Percentiles rank a stretch among this genome's conserved stretches.
phyloP scores from a whole-genome alignment of 352 stramenopile species.

The Pythium aquatile region DNA sequence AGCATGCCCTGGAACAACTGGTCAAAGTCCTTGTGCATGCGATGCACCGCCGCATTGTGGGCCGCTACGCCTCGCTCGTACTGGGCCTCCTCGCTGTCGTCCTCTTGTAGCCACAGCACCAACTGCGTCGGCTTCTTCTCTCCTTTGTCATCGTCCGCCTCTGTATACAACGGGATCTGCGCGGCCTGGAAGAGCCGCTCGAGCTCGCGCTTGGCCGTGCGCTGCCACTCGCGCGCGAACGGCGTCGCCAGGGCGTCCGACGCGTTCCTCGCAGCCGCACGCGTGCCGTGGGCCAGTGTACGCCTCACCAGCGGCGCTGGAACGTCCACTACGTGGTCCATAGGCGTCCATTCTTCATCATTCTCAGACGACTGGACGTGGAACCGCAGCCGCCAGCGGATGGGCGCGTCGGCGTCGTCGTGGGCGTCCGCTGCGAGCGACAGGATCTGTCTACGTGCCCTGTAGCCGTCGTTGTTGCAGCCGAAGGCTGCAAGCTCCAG shows the following conservation, averaged over 20 bases:
- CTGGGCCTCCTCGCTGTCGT: constrained; percentile 34
- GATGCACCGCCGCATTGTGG: constrained; percentile 45
- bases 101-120: constrained; percentile 52
- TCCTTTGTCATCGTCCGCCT: constrained; percentile 11
- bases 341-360: constrained; percentile 1
- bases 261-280: constrained; percentile 25
- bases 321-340: constrained; percentile 54
- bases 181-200: constrained; percentile 61
- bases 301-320: constrained; percentile 48
- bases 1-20: constrained; percentile 62
- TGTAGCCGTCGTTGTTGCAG: constrained; percentile 71
- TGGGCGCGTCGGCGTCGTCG: constrained; percentile 27
- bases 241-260: constrained; percentile 40
- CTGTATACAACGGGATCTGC: constrained; percentile 39
- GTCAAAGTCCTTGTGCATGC: constrained; percentile 54
- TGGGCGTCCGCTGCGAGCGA: constrained; percentile 28
- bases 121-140: constrained; percentile 31
- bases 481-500: constrained; percentile 56
- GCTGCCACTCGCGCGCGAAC: constrained; percentile 68
- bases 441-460: constrained; percentile 50
- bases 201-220: constrained; percentile 56
- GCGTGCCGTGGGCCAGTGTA: constrained; percentile 45
- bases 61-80: constrained; percentile 34
- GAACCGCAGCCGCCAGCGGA: constrained; percentile 59
- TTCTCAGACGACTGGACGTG: constrained; percentile 35